phyloP scores from a whole-genome alignment of 495 filamentous ascomycete species.

The Xylaria acuta region DNA sequence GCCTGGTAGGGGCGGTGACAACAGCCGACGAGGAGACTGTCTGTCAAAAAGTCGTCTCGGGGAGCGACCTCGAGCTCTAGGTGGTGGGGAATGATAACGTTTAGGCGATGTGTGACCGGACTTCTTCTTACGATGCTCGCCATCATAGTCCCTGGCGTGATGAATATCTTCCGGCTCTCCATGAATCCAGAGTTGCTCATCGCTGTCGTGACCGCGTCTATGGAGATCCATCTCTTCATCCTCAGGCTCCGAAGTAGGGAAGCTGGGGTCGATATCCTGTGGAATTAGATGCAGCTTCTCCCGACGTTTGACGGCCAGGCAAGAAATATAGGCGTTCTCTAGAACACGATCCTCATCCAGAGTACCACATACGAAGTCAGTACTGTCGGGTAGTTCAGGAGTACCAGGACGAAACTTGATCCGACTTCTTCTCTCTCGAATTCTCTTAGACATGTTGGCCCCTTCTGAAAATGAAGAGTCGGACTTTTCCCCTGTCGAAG shows the following conservation, averaged over 20 bases:
- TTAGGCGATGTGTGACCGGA: slow-evolving; percentile 45
- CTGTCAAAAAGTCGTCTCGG: slow-evolving; percentile 68
- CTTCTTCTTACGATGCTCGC: slow-evolving; percentile 47
- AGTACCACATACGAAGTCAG: slow-evolving; percentile 97
- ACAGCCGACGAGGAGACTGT: slow-evolving; percentile 72
- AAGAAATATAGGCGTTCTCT: slow-evolving; percentile 89
- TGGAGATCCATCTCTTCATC: slow-evolving; percentile 72
- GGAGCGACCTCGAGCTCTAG: slow-evolving; percentile 53
- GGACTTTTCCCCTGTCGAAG: slow-evolving; percentile 45
- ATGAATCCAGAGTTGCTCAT: slow-evolving; percentile 63
- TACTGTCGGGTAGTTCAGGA: slow-evolving; percentile 91
- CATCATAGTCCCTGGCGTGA: slow-evolving; percentile 44
- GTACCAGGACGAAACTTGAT: slow-evolving; percentile 73
- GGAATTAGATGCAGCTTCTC: slow-evolving; percentile 80
- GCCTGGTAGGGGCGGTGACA: slow-evolving; percentile 63
- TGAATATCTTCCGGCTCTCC: slow-evolving; percentile 64
- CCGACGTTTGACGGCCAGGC: slow-evolving; percentile 77
- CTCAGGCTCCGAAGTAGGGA: slow-evolving; percentile 91
- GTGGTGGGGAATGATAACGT: slow-evolving; percentile 54
- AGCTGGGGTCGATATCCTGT: slow-evolving; percentile 97
- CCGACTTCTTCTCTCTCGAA: slow-evolving; percentile 41
- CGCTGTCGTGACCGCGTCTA: slow-evolving; percentile 59
- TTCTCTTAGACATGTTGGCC: slow-evolving; percentile 29
- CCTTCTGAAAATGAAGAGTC: slow-evolving; percentile 47
- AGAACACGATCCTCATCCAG: slow-evolving; percentile 94